Base-by-base conservation (phyloP, 495 filamentous ascomycete species). In the Aspergillus nidulans region DNA sequence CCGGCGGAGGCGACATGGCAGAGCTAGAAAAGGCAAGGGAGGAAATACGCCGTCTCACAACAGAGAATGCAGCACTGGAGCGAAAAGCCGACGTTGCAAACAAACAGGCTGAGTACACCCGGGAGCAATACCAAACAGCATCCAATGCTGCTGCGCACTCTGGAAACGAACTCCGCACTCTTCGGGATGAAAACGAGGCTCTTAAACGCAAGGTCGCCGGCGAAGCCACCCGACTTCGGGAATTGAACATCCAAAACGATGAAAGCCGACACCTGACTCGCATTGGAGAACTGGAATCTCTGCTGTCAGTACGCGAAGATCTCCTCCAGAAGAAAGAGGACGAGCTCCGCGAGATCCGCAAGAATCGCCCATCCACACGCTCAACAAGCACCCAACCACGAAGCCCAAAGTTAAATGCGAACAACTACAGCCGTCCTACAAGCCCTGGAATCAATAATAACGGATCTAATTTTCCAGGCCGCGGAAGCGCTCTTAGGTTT, bases 91-190 rank as follows among this genome's bases (percentile, higher is more conserved):
- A 76, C 10, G 70, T 70, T 18, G 77, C 84, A 53, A 77, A 73
- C 65, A 81, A 77, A 30, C 73, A 74, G 54, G 60, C 68, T 4
- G 86, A 87, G 13, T 90, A 84, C 63, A 74, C 74, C 30, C 79
- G 84, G 41, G 71, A 76, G 16, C 73, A 80, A 30, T 91, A 90
- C 55, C 85, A 89, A 49, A 71, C 75, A 30, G 83, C 84, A 0
- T 87, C 85, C 13, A 82, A 70, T 15, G 68, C 70, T 0, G 77
- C 77, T 9, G 72, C 68, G 15, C 78, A 83, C 36, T 67, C 81
- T 16, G 65, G 65, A 15, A 69, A 67, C 20, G 82, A 87, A 66
- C 72, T 76, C 34, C 65, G 72, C 10, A 67, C 67, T n/a, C 72
- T 87, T 10, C 63, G 70, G 32, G 62, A 61, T 9, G 69, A 75